Evolutionary conservation across 371 early-diverging fungal species (phyloP).

Genomic region (Zychaea mexicana): DNA sequence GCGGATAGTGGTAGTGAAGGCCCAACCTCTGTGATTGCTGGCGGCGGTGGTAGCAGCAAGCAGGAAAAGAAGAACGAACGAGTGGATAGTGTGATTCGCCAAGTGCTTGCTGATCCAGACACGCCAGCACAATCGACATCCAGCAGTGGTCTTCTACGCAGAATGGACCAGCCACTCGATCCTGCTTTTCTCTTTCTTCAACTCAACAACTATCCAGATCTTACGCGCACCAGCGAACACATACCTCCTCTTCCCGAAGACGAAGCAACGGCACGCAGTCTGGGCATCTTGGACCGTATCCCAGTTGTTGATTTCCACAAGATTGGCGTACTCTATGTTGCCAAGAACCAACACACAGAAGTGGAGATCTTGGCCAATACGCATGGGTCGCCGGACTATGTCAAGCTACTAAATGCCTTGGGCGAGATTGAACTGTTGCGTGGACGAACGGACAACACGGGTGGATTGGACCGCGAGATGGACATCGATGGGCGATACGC

Average conservation of each 20-base stretch:
- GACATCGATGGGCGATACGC: constrained; percentile 87
- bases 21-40: background rate
- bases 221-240: constrained; percentile 54
- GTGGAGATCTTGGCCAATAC: constrained; percentile 84
- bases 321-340: constrained; percentile 92
- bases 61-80: background rate
- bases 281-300: constrained; percentile 85
- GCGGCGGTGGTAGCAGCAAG: background rate
- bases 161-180: constrained; percentile 57
- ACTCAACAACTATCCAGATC: constrained; percentile 73
- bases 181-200: constrained; percentile 69
- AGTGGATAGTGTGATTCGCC: constrained; percentile 10
- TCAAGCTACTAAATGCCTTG: constrained; percentile 76
- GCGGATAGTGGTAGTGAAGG: constrained; percentile 5
- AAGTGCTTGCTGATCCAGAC: constrained; percentile 31
- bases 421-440: constrained; percentile 76
- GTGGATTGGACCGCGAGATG: constrained; percentile 88
- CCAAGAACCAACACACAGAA: constrained; percentile 81
- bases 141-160: constrained; percentile 22
- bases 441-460: constrained; percentile 63
- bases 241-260: constrained; percentile 75
- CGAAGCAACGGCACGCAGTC: constrained; percentile 73
- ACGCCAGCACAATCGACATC: constrained; percentile 1
- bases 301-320: constrained; percentile 95
- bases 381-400: constrained; percentile 85